These are phyloP conservation scores for Neoconidiobolus thromboides DNA, from an alignment of 371 early-diverging fungal genomes.

Conservation along the genomic window DNA sequence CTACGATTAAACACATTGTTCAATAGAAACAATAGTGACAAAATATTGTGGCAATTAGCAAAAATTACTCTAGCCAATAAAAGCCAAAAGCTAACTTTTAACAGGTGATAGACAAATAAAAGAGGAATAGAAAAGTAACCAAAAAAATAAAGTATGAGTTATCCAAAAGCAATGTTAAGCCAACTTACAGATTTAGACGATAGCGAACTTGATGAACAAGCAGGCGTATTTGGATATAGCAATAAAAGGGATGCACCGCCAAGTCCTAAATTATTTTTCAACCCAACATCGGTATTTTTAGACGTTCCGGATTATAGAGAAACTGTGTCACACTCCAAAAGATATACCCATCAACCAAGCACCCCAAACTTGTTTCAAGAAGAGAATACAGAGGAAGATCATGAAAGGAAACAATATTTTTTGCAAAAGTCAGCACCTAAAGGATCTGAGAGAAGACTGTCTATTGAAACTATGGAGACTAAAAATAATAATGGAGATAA, in stretches of 20 bases:
- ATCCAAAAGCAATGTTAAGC: conserved; percentile 4
- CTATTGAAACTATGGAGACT: neutral
- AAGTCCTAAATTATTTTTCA: conserved; percentile 3
- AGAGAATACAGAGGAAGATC: neutral
- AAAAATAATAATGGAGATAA: neutral
- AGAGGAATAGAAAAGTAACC: no score
- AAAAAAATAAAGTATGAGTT: neutral
- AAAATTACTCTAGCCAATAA: no score
- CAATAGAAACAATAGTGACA: no score
- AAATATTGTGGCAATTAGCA: no score
- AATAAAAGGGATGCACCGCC: conserved; percentile 4
- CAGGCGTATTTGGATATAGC: conserved; percentile 1
- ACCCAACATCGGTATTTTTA: conserved; percentile 3
- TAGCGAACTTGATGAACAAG: conserved; percentile 6
- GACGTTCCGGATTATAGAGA: conserved; percentile 5
- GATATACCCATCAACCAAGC: neutral
- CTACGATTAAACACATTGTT: no score
- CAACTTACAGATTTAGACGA: conserved; percentile 8
- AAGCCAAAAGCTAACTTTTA: no score
- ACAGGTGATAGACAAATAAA: no score
- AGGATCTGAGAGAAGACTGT: neutral
- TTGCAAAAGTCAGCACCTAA: neutral
- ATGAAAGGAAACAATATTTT: neutral
- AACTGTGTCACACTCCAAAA: neutral
- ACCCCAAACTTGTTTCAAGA: neutral